These are phyloP conservation scores for Lasiodiplodia citricola DNA, from an alignment of 2,329 filamentous ascomycete genomes.

Conservation along the genomic window DNA sequence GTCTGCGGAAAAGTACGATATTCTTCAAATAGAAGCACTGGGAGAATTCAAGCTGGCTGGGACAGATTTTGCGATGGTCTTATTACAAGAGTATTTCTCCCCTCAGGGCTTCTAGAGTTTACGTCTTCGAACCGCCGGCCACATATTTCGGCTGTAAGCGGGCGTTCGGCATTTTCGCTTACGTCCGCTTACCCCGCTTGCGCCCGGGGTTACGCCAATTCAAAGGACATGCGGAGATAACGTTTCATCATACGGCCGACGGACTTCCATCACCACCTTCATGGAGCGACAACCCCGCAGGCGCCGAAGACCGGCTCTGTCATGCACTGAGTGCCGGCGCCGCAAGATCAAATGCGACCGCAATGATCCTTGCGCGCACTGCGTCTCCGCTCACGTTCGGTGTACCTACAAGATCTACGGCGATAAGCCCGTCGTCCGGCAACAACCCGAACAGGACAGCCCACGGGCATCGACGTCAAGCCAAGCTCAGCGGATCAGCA, in stretches of 20 bases:
- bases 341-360: conserved; percentile 39
- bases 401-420: not conserved
- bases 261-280: not conserved
- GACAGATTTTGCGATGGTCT: no score
- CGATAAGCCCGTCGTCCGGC: not conserved
- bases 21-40: no score
- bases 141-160: no score
- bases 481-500: no score
- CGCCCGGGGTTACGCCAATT: no score
- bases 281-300: not conserved
- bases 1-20: no score
- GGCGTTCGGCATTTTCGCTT: no score
- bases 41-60: no score
- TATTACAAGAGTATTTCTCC: no score
- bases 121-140: no score
- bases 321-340: conserved; percentile 34
- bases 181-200: no score
- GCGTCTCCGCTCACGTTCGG: conserved; percentile 24
- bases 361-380: conserved; percentile 34
- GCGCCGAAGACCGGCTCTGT: conserved; percentile 27
- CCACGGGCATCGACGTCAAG: not conserved
- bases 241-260: not conserved
- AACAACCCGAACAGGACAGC: not conserved
- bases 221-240: not conserved
- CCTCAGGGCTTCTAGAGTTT: no score